Base-by-base conservation (phyloP, 2,329 filamentous ascomycete genomes). In the Trichophyton rubrum region DNA sequence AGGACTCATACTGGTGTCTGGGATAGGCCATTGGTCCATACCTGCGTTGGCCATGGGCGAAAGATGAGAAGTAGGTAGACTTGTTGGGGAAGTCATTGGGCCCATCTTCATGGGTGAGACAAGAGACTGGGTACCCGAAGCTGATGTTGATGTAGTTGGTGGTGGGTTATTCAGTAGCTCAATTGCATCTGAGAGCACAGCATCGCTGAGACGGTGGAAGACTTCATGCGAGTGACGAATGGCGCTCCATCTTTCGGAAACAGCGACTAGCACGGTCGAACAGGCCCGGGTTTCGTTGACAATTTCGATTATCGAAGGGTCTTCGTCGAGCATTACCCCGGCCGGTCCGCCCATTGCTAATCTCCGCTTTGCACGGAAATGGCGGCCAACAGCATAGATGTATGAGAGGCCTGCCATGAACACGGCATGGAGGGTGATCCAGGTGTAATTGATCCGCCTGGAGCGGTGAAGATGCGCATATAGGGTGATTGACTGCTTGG, bases 391-490 rank as follows among this genome's bases (percentile, higher is more conserved):
- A 0, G 74, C 74, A 68, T 78, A 78, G 2, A 78, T 71, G 56
- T 77, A 78, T 0, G 75, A 74, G 0, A 77, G 62, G 0, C 77
- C 77, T 0, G 77, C 77, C 61, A 79, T 73, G 64, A 80, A 80
- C 1, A 79, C 71, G 0, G 75, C 71, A 57, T 80, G 78, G 61
- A 80, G 71, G 0, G 78, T 78, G 27, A 80, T 74, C 77, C 78
- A 80, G 75, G 62, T 63, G 45, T 63, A 79, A 64, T 79, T 80
- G 60, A 80, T 75, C 53, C 74, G 74, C 3, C 75, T 69, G 0
- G 74, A 75, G 5, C 73, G 72, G 56, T 79, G 76, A 0, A 80
- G 64, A 17, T 70, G 72, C 0, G 77, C 71, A 58, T 80, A 80
- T 0, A 77, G 66, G 1, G 67, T 70, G 49, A 80, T 77, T 0